phyloP scores from a whole-genome alignment of 2,329 filamentous ascomycete species.

The Ceratocystiopsis brevicomis region DNA sequence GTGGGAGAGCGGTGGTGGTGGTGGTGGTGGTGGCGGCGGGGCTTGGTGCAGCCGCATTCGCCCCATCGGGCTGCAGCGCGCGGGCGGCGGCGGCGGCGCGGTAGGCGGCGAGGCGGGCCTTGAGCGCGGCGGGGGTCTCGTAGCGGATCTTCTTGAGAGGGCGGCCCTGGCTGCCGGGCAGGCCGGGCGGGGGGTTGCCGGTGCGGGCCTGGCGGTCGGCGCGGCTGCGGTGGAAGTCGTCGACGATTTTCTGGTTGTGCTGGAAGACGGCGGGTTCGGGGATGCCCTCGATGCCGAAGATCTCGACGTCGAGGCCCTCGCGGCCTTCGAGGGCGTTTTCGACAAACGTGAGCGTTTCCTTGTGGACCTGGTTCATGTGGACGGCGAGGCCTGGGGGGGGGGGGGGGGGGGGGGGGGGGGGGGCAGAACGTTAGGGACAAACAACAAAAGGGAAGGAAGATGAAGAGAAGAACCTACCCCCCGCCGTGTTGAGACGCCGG shows the following conservation, averaged over 20 bases:
- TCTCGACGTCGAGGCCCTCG: slow-evolving; percentile 74
- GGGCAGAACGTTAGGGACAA: no score
- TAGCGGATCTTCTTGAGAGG: slow-evolving; percentile 49
- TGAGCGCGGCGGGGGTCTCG: slow-evolving; percentile 59
- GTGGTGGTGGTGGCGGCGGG: no score
- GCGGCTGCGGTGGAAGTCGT: slow-evolving; percentile 70
- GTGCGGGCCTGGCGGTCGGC: slow-evolving; percentile 65
- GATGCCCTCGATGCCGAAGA: slow-evolving; percentile 96
- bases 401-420: not conserved
- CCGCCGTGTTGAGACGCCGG: slow-evolving; percentile 77
- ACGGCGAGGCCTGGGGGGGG: slow-evolving; percentile 57
- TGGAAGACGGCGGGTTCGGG: slow-evolving; percentile 67
- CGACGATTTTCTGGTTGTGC: slow-evolving; percentile 72
- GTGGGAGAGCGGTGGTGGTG: slow-evolving; percentile 23
- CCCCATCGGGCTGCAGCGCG: slow-evolving; percentile 21
- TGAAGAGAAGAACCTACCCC: slow-evolving; percentile 40
- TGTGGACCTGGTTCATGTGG: slow-evolving; percentile 97
- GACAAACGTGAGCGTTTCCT: slow-evolving; percentile 70
- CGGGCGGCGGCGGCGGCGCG: slow-evolving; percentile 32
- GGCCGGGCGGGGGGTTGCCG: slow-evolving; percentile 61
- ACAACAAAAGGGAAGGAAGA: not conserved
- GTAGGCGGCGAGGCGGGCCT: slow-evolving; percentile 61
- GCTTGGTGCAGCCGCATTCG: no score
- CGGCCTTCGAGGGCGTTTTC: slow-evolving; percentile 85
- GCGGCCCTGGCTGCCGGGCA: slow-evolving; percentile 35